Evolutionary conservation across 2,329 filamentous ascomycete genomes (phyloP).

Genomic region (Leptographium galeiforme): DNA sequence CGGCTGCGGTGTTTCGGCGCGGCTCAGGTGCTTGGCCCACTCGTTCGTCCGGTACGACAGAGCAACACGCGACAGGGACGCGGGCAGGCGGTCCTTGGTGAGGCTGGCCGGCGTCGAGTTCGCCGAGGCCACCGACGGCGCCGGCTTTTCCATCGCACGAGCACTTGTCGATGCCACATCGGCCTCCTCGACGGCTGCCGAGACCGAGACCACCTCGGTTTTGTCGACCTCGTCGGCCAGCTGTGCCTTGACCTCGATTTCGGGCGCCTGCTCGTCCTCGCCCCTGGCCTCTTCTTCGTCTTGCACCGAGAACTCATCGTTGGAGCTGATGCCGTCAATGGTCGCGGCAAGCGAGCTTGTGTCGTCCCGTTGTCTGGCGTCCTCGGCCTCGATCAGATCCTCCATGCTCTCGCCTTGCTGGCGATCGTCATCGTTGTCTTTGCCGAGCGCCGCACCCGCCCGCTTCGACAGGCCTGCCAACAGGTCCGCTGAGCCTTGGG

Average conservation of each 20-base stretch:
- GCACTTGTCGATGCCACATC: not conserved
- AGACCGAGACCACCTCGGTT: conserved; percentile 1
- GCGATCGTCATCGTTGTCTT: not conserved
- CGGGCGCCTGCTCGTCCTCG: conserved; percentile 10
- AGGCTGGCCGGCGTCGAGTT: conserved; percentile 33
- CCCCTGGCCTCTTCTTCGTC: conserved; percentile 12
- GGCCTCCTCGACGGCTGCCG: too few relatives aligned
- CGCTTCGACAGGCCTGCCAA: conserved; percentile 27
- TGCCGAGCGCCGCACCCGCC: conserved; percentile 11
- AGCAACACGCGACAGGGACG: conserved; percentile 62
- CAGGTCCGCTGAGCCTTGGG: conserved; percentile 30
- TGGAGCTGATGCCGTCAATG: conserved; percentile 37
- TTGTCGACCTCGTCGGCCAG: conserved; percentile 9
- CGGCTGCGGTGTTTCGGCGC: conserved; percentile 58
- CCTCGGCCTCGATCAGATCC: conserved; percentile 24
- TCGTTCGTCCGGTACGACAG: conserved; percentile 84
- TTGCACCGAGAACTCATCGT: conserved; percentile 17
- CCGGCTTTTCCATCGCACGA: not conserved
- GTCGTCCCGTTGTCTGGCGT: conserved; percentile 23
- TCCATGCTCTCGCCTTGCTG: conserved; percentile 28
- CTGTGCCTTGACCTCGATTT: conserved; percentile 27
- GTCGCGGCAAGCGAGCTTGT: conserved; percentile 43
- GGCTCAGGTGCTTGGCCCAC: conserved; percentile 81
- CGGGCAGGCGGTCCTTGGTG: conserved; percentile 50
- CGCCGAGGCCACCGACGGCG: conserved; percentile 20